Base-by-base conservation (phyloP, 1,139 yeast species). In the Magnusiomyces suaveolens region DNA sequence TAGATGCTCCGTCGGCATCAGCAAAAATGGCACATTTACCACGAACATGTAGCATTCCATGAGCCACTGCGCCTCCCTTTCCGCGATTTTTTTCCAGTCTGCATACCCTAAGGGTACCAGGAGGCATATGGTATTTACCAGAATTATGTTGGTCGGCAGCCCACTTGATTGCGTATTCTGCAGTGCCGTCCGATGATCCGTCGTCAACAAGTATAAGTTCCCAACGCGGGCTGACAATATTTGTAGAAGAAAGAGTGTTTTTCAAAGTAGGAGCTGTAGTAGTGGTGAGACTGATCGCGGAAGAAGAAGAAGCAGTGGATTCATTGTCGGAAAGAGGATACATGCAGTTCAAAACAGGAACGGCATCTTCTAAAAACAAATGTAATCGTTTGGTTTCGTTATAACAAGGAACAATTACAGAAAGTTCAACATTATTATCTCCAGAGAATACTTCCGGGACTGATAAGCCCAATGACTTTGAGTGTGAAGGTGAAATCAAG, bases 41-140 rank as follows among this genome's bases (percentile, higher is more conserved):
- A 51, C 88, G 75, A 8, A 83, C 72, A 64, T 82, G 83, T 64
- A 84, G 78, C 70, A 92, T 74, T 2, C 98, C 98, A 68, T 92
- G 97, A 20, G 95, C 82, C 0, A 94, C 98, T 0, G 97, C 98
- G 8, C 98, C 98, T 23, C 98, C 98, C 70, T 92, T 92, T 32
- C 98, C 98, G 63, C 98, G 76, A 66, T 92, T 92, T 59, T 80
- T 69, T 43, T 72, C 79, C 58, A 92, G 75, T 60, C 77, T 78
- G 32, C 88, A 76, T 46, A 88, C 90, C 60, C 90, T 75, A 66
- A 94, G 64, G 47, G 76, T 75, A 52, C 82, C 86, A 0, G 89
- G 83, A 32, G 68, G 58, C 53, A 87, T 69, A 1, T 53, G 49
- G 39, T 36, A 39, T 21, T 38, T 39, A 2, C 51, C 51, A 39